Base-by-base conservation (phyloP, 352 stramenopile genomes). In the Globisporangium nodosum region DNA sequence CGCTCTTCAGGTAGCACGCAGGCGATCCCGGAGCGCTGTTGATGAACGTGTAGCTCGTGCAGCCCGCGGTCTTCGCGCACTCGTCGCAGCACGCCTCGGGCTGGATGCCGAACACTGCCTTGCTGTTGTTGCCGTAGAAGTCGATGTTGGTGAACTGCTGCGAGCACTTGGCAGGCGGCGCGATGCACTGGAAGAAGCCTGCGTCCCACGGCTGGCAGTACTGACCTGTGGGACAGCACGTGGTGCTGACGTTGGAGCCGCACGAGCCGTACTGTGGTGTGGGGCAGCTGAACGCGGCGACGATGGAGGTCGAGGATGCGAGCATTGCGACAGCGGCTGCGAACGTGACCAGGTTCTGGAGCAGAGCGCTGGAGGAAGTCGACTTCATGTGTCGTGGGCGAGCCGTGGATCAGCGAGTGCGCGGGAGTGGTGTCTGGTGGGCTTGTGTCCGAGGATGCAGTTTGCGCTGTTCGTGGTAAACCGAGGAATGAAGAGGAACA, bases 21-120 rank as follows among this genome's bases (percentile, higher is more conserved):
- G 40, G 40, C 40, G 40, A 47, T 47, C 40, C 40, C 5, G 40
- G 40, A 8, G 40, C 40, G 1, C 13, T 46, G 40, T 46, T 46
- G 13, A 46, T 67, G 61, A 65, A 82, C 49, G 73, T 80, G 63
- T 80, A 83, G 30, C 64, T 69, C 57, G 65, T 63, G 58, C 73
- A 83, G 35, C 73, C 63, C 0, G 48, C 24, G n/a, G 54, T 74
- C 18, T 60, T 66, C 8, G 63, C 49, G 62, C 74, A 83, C 7
- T 61, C 69, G 13, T 78, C 67, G 20, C 74, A 84, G 39, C 74
- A 78, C 8, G 12, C 8, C 13, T 24, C 18, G 18, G 50, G 50
- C 31, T 55, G 50, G 11, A 46, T 46, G 31, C 39, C 50, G 50
- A 45, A 55, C 50, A 55, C 50, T 0, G 50, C 18, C 18, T 55